A percentile compares a stretch with the other conserved stretches of the same genome.
Conservation (phyloP, 2,329 filamentous ascomycete genomes). For the Colletotrichum sp. region DNA sequence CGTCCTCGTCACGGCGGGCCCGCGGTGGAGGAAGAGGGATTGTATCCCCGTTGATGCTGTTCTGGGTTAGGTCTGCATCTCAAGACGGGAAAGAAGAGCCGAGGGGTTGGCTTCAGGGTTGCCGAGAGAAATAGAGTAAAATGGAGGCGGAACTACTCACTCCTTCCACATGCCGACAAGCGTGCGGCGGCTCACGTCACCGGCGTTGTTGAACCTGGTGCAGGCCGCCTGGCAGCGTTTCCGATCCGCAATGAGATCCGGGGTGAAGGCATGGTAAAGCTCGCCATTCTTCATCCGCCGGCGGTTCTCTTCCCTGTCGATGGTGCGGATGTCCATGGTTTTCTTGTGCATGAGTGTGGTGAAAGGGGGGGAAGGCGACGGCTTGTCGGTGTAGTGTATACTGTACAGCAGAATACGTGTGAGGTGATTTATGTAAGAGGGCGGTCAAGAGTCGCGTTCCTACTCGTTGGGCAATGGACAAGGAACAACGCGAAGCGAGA, state of each 20-base stretch:
- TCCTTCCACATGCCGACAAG: constrained; percentile 73
- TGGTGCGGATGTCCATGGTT: constrained; percentile 19
- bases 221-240: constrained; percentile 67
- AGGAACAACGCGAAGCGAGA: neutral
- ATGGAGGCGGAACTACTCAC: constrained; percentile 51
- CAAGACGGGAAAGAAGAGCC: neutral
- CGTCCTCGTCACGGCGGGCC: constrained; percentile 66
- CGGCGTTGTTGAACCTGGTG: constrained; percentile 66
- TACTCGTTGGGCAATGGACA: neutral
- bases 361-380: neutral
- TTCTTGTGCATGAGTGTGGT: constrained; percentile 1
- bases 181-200: constrained; percentile 63
- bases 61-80: neutral
- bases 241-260: constrained; percentile 68
- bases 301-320: constrained; percentile 53
- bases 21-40: constrained; percentile 66
- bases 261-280: constrained; percentile 76
- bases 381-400: neutral
- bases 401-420: neutral
- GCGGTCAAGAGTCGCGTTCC: neutral
- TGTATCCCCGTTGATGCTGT: constrained; percentile 66
- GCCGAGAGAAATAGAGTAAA: neutral
- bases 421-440: neutral
- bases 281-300: constrained; percentile 69
- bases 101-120: neutral